Conservation (phyloP, 192 early-diverging fungal species). For the Chytriomyces sp. region DNA sequence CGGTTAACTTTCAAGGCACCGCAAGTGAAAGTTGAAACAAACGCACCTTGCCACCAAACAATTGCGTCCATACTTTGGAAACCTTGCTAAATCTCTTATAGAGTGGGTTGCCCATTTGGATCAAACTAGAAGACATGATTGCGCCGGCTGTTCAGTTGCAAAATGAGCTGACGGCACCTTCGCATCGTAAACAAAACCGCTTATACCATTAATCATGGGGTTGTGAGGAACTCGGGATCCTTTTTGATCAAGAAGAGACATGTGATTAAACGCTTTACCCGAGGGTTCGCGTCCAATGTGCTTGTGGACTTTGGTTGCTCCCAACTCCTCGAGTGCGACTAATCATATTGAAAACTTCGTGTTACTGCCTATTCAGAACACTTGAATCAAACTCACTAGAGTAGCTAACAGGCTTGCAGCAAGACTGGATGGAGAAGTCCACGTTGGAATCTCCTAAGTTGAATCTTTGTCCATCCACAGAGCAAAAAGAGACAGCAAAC, state of each 20-base stretch:
- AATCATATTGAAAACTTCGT: background rate
- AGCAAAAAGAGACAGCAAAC: slow-evolving; percentile 34
- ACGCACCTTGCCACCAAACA: slow-evolving; percentile 21
- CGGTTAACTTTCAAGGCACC: too few species aligned
- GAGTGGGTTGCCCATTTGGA: slow-evolving; percentile 21
- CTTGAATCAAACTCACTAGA: background rate
- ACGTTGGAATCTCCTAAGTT: slow-evolving; percentile 29
- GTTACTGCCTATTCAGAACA: background rate
- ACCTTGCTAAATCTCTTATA: slow-evolving; percentile 31
- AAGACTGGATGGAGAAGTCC: slow-evolving; percentile 29
- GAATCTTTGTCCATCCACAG: slow-evolving; percentile 36
- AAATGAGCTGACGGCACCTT: background rate
- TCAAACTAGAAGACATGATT: slow-evolving; percentile 35
- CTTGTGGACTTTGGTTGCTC: slow-evolving; percentile 20
- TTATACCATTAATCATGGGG: slow-evolving; percentile 29
- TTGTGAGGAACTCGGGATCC: slow-evolving; percentile 31
- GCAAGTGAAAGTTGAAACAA: too few species aligned
- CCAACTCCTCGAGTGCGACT: slow-evolving; percentile 20
- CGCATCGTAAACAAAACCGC: background rate
- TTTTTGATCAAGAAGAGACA: slow-evolving; percentile 23
- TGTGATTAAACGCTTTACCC: slow-evolving; percentile 26
- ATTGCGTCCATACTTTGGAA: background rate
- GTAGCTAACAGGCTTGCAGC: slow-evolving; percentile 31
- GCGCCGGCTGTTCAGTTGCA: slow-evolving; percentile 18
- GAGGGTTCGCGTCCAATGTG: slow-evolving; percentile 32